Base-by-base conservation (phyloP, 1,284 basidiomycete genomes). In the Austroboletus olivaceoglutinosus region DNA sequence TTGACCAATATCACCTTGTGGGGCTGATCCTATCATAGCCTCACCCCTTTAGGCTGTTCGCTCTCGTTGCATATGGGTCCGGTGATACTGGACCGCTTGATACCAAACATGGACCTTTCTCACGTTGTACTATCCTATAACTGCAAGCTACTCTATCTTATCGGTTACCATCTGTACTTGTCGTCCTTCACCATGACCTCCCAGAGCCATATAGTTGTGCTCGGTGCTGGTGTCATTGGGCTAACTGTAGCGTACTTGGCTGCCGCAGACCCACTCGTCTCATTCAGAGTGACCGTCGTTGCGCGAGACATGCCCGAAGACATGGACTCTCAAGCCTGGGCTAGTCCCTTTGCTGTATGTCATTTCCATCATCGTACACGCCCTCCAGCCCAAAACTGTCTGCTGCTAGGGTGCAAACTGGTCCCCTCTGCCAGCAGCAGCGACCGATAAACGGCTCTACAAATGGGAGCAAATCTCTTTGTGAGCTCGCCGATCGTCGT, bases 331-430 rank as follows among this genome's bases (percentile, higher is more conserved):
- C 79, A 80, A 45, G 76, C 71, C 0, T 89, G 86, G 66, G 80
- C 86, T 0, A 80, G 76, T 52, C 86, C 87, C 1, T 89, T 87
- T 80, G 86, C 86, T 34, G 84, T 83, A 51, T 57, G 80, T 71
- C 39, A 15, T 47, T 47, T 33, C 46, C 31, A 25, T 25, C 25
- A 9, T 25, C 25, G 6, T n/a, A 9, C 25, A 25, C 23, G 6
- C 7, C 4, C 10, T 25, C 25, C 25, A 25, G 10, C 25, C 10
- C 25, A 29, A 13, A 27, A 37, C 34, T 22, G 2, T 40, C 31
- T 31, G 27, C 12, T 33, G 1, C 16, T 57, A 84, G 77, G 85
- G 85, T 19, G 84, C 83, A 33, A 83, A 85, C 64, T 87, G 83
- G 83, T 77, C 78, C 16, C 82, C 85, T 5, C 78, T 82, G 55